A percentile compares a stretch with the other conserved stretches of the same genome.
phyloP scores from a whole-genome alignment of 176 grass and related monocot species.

The Urochloa ruziziensis region DNA sequence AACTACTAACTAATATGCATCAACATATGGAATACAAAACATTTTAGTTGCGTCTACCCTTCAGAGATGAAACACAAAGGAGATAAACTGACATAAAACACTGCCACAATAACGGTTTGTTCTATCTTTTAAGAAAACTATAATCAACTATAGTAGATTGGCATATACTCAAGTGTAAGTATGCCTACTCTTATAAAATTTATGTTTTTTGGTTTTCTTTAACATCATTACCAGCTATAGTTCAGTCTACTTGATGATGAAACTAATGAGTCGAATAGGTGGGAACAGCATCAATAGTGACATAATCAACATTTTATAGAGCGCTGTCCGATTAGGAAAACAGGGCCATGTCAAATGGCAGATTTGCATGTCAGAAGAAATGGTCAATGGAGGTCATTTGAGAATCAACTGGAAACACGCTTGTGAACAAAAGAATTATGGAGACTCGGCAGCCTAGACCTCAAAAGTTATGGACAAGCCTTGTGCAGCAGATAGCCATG shows the following conservation, averaged over 20 bases:
- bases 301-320: background rate
- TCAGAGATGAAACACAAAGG: background rate
- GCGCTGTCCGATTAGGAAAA: background rate
- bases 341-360: background rate
- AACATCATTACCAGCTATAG: background rate
- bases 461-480: background rate
- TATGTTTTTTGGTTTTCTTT: background rate
- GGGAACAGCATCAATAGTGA: background rate
- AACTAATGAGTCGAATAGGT: background rate
- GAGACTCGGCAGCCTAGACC: background rate
- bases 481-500: background rate
- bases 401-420: background rate
- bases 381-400: background rate
- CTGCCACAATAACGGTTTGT: background rate
- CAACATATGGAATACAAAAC: background rate
- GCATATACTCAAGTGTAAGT: background rate
- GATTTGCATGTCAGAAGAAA: background rate
- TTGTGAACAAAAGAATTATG: background rate
- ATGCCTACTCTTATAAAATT: background rate
- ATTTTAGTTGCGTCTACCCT: background rate
- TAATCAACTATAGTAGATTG: background rate
- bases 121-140: background rate
- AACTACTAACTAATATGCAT: background rate
- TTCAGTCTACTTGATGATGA: slow-evolving; percentile 1
- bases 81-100: background rate